Evolutionary conservation across 257 asterid species (phyloP).

Genomic region (Solanum chiquidenum): DNA sequence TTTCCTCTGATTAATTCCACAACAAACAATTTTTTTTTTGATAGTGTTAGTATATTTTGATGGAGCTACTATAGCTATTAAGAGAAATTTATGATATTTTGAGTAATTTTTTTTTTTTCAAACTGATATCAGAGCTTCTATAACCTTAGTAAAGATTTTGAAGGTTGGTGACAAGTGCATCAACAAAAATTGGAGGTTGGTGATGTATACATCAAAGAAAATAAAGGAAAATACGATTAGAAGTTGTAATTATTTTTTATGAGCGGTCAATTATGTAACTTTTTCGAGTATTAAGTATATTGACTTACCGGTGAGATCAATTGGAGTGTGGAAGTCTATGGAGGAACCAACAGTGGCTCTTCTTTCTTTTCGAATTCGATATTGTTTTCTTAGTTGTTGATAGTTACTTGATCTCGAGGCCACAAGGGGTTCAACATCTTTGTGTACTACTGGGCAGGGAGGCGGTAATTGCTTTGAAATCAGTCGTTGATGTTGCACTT

Average conservation of each 20-base stretch:
- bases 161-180: background rate
- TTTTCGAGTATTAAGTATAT: background rate
- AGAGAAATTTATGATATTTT: background rate
- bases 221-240: background rate
- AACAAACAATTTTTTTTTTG: background rate
- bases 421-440: background rate
- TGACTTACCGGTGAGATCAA: background rate
- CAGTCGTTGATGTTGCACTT: background rate
- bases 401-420: slow-evolving; percentile 31
- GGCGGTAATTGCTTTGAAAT: background rate
- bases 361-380: slow-evolving; percentile 25
- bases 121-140: background rate
- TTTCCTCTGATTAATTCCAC: slow-evolving; percentile 22
- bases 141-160: background rate
- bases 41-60: background rate
- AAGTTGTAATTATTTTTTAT: background rate
- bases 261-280: background rate
- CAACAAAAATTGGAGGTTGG: background rate
- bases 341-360: slow-evolving; percentile 59
- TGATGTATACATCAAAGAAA: background rate
- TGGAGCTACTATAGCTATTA: background rate
- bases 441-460: background rate
- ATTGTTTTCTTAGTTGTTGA: slow-evolving; percentile 23
- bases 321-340: slow-evolving; percentile 22
- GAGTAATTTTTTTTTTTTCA: background rate